Conservation (phyloP, 2,329 filamentous ascomycete species). For the Alternaria brassicicola region DNA sequence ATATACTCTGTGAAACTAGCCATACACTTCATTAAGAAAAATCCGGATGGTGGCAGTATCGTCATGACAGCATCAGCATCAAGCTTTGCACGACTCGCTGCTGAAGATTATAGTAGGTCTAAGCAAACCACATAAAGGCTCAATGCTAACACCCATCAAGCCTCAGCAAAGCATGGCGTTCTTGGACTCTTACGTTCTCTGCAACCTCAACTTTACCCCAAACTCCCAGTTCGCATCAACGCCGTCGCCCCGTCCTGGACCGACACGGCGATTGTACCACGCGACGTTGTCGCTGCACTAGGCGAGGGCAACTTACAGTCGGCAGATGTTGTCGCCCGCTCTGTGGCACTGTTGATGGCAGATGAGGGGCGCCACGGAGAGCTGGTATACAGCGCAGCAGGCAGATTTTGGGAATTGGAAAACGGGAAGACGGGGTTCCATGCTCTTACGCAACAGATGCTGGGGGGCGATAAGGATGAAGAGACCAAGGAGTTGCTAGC, state of each 20-base stretch:
- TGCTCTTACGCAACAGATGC: constrained; percentile 24
- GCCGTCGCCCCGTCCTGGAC: constrained; percentile 44
- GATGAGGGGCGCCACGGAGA: constrained; percentile 33
- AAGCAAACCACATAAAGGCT: not conserved
- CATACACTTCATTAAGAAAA: constrained; percentile 36
- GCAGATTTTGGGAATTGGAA: constrained; percentile 37
- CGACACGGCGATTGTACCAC: constrained; percentile 32
- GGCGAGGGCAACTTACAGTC: constrained; percentile 28
- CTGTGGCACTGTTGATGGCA: constrained; percentile 35
- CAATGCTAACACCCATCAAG: constrained; percentile 19
- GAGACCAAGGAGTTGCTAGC: constrained; percentile 7
- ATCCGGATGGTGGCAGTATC: constrained; percentile 36
- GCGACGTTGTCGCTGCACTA: constrained; percentile 16
- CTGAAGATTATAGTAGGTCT: constrained; percentile 40
- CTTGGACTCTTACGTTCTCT: constrained; percentile 40
- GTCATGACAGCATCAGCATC: constrained; percentile 41
- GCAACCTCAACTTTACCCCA: constrained; percentile 24
- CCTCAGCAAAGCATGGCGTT: constrained; percentile 41
- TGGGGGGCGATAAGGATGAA: constrained; percentile 12
- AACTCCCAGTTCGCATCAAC: constrained; percentile 42
- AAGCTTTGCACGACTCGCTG: constrained; percentile 33
- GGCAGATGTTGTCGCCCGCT: constrained; percentile 34
- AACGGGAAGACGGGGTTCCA: constrained; percentile 32
- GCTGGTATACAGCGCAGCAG: constrained; percentile 34
- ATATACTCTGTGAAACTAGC: constrained; percentile 41